Conservation (phyloP, 192 early-diverging fungal species). For the Borealophlyctis nickersoniae region DNA sequence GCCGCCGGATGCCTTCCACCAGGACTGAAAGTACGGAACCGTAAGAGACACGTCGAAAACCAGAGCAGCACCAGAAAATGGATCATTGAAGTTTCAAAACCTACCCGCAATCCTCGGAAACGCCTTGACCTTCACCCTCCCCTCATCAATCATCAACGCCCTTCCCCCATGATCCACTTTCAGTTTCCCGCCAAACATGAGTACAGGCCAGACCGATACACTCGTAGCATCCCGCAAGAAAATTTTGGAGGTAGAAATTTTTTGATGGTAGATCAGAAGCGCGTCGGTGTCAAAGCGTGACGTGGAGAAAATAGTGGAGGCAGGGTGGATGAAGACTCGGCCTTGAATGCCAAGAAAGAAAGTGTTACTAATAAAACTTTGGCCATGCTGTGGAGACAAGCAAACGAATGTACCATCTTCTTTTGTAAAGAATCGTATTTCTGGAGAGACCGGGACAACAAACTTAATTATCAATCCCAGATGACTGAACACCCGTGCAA, state of each 20-base stretch:
- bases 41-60: not conserved
- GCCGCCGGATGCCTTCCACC: conserved; percentile 67
- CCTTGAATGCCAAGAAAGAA: conserved; percentile 17
- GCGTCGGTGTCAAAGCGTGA: conserved; percentile 56
- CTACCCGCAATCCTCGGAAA: conserved; percentile 46
- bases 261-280: conserved; percentile 68
- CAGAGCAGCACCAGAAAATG: not conserved
- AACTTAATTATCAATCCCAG: too few relatives aligned
- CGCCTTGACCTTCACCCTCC: conserved; percentile 64
- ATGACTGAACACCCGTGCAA: too few relatives aligned
- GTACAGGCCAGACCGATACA: conserved; percentile 64
- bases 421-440: conserved; percentile 70
- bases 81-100: not conserved
- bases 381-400: too few relatives aligned
- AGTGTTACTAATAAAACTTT: not conserved
- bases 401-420: conserved; percentile 50
- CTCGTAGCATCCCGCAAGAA: conserved; percentile 65
- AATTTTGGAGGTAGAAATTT: conserved; percentile 64
- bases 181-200: conserved; percentile 83
- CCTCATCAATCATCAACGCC: conserved; percentile 53
- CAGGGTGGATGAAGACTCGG: conserved; percentile 81
- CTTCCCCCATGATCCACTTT: conserved; percentile 67
- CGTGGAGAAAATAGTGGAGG: conserved; percentile 66
- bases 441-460: too few relatives aligned
- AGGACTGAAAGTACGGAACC: conserved; percentile 74